phyloP scores from a whole-genome alignment of 257 asterid species.

The Plantago ovata region DNA sequence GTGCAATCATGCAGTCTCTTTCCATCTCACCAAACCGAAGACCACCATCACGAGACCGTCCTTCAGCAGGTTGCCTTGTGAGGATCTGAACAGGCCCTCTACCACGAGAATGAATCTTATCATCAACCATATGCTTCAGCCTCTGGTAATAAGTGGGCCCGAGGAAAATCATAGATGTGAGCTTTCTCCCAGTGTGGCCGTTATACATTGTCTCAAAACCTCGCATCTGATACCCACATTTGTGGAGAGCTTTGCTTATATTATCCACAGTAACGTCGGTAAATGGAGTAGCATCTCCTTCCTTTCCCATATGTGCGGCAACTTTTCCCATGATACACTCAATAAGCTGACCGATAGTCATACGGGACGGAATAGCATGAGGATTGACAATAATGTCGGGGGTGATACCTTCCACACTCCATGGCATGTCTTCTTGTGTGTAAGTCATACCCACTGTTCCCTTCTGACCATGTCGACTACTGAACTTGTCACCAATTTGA shows the following conservation, averaged over 20 bases:
- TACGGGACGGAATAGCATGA: constrained; percentile 97
- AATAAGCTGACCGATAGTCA: constrained; percentile 94
- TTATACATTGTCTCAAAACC: constrained; percentile 98
- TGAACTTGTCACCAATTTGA: constrained; percentile 95
- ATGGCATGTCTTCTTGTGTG: constrained; percentile 99
- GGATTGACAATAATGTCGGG: constrained; percentile 95
- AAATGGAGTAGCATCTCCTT: constrained; percentile 96
- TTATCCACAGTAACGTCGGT: constrained; percentile 96
- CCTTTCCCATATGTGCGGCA: constrained; percentile 97
- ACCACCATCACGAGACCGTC: constrained; percentile 97
- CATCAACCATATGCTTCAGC: constrained; percentile 97
- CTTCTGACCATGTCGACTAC: constrained; percentile 96
- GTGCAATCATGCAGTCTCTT: constrained; percentile 97
- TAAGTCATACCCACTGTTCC: constrained; percentile 97
- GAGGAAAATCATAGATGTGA: constrained; percentile 75
- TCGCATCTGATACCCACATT: constrained; percentile 97
- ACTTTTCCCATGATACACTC: constrained; percentile 99
- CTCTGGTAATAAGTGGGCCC: constrained; percentile 98
- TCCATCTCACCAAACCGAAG: constrained; percentile 98
- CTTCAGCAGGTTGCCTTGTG: constrained; percentile 97
- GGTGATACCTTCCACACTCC: constrained; percentile 83
- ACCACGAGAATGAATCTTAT: constrained; percentile 96
- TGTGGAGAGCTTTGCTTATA: constrained; percentile 90
- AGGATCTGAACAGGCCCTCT: constrained; percentile 96
- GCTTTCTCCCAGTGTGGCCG: constrained; percentile 90